phyloP scores from a whole-genome alignment of 257 asterid genomes.

The Verbena officinalis region DNA sequence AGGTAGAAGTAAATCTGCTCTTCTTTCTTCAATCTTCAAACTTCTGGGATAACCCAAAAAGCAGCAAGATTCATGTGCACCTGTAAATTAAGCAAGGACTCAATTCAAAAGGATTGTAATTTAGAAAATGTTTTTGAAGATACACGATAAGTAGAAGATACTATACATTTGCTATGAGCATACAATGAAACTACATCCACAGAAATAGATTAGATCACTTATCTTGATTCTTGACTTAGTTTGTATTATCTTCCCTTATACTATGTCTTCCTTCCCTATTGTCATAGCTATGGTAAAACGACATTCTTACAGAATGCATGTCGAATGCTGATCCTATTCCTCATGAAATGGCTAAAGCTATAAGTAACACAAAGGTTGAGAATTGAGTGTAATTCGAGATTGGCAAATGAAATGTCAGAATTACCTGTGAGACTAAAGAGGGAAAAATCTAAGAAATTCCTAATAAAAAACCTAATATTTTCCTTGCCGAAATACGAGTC shows the following conservation, averaged over 20 bases:
- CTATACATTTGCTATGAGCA: background rate
- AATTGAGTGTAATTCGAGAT: conserved; percentile 12
- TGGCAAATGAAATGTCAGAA: conserved; percentile 20
- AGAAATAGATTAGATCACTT: conserved; percentile 9
- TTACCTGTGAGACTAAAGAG: conserved; percentile 15
- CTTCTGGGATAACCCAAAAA: conserved; percentile 36
- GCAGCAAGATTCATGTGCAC: conserved; percentile 43
- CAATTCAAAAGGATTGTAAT: background rate
- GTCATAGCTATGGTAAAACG: background rate
- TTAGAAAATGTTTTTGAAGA: conserved; percentile 14
- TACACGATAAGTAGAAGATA: conserved; percentile 2
- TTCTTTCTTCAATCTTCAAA: conserved; percentile 37
- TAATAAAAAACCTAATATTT: conserved; percentile 29
- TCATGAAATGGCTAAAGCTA: conserved; percentile 13
- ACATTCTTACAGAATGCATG: background rate
- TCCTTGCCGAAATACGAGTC: conserved; percentile 14
- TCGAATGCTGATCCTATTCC: conserved; percentile 7
- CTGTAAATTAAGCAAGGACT: conserved; percentile 47
- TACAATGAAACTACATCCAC: background rate
- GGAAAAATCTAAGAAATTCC: conserved; percentile 19
- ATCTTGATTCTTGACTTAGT: background rate
- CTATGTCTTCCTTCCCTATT: conserved; percentile 8
- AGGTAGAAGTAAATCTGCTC: conserved; percentile 64
- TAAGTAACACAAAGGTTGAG: conserved; percentile 7
- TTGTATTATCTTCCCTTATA: background rate